A percentile compares a stretch with the other conserved stretches of the same genome.
Evolutionary conservation across 2,329 filamentous ascomycete species (phyloP).

Genomic region (Zymoseptoria tritici): DNA sequence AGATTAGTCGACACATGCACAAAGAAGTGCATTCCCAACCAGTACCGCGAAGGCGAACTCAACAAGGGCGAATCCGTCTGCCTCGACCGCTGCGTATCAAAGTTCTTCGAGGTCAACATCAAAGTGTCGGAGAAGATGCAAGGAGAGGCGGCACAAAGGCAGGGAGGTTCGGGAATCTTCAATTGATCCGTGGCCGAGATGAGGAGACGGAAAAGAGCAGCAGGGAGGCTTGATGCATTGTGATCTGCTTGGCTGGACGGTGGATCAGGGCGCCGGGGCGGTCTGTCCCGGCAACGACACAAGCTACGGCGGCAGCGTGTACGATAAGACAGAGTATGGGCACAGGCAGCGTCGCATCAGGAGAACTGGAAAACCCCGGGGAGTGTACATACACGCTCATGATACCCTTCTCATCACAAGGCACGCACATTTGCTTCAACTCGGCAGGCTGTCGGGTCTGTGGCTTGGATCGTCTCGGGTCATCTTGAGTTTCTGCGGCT

Average conservation of each 20-base stretch:
- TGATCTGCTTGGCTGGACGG: not conserved
- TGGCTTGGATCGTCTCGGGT: not conserved
- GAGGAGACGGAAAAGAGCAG: not conserved
- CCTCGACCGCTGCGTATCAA: constrained; percentile 91
- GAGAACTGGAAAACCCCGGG: not conserved
- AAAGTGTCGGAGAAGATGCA: constrained; percentile 98
- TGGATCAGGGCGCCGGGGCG: not conserved
- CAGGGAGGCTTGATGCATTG: not conserved
- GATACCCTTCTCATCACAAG: constrained; percentile 3
- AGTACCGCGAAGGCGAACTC: constrained; percentile 92
- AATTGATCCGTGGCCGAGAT: not conserved
- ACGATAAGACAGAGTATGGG: not conserved
- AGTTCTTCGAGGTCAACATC: constrained; percentile 98
- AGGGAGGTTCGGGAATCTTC: constrained; percentile 44
- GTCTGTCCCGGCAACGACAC: not conserved
- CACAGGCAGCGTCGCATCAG: not conserved
- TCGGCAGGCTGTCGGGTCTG: not conserved
- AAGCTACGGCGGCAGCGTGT: not conserved
- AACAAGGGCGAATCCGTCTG: constrained; percentile 99
- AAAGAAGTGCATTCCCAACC: constrained; percentile 83
- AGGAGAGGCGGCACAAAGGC: constrained; percentile 65
- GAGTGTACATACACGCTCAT: constrained; percentile 11
- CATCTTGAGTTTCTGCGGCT: not conserved
- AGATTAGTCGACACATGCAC: constrained; percentile 76
- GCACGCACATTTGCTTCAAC: not conserved